Evolutionary conservation across 306 rosid genomes (phyloP).

Genomic region (Rubus parviflorus): DNA sequence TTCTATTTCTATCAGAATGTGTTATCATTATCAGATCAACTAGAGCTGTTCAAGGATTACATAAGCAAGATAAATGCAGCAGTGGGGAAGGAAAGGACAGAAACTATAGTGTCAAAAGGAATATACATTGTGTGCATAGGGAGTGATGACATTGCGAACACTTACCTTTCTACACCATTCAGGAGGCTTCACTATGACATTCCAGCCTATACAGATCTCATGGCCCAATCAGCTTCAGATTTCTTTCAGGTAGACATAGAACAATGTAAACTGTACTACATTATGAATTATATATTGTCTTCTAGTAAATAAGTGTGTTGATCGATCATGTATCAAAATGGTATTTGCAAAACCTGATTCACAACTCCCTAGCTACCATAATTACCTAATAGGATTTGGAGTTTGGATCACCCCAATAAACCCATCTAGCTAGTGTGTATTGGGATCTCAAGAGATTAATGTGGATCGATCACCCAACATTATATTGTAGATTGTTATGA

Average conservation of each 20-base stretch:
- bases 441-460: too few relatives aligned
- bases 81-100: conserved; percentile 41
- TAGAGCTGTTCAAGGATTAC: conserved; percentile 54
- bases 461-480: too few relatives aligned
- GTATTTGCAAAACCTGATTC: background rate
- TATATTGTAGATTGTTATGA: too few relatives aligned
- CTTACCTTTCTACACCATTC: conserved; percentile 38
- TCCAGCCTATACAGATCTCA: conserved; percentile 52
- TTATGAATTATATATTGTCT: too few relatives aligned
- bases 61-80: conserved; percentile 39
- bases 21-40: conserved; percentile 48
- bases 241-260: conserved; percentile 44
- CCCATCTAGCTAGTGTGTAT: background rate
- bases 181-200: conserved; percentile 43
- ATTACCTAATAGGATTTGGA: background rate
- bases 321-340: background rate
- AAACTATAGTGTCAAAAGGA: conserved; percentile 46
- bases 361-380: background rate
- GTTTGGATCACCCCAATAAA: background rate
- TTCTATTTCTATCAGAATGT: conserved; percentile 39
- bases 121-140: conserved; percentile 51
- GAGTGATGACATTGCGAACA: conserved; percentile 67
- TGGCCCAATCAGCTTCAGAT: conserved; percentile 48
- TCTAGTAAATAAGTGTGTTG: too few relatives aligned
- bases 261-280: background rate